Evolutionary conservation across 2,329 filamentous ascomycete species (phyloP).

Genomic region (Apiospora marii): DNA sequence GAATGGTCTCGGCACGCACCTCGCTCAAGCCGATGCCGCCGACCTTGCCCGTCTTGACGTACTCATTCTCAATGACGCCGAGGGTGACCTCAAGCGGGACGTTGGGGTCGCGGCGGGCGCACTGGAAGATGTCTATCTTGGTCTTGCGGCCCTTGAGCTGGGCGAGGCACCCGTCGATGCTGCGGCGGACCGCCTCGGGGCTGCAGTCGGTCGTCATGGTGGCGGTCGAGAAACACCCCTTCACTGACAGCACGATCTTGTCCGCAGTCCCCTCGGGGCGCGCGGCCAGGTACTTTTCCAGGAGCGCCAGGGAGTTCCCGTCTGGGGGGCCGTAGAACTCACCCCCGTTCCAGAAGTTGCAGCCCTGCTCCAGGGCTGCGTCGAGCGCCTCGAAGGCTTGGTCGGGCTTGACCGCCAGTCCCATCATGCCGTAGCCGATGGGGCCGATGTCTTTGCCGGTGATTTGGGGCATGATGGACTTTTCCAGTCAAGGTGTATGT

Average conservation of each 20-base stretch:
- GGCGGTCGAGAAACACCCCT: slow-evolving; percentile 6
- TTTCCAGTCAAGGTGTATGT: neutral
- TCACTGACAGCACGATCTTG: neutral
- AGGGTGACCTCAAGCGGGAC: slow-evolving; percentile 54
- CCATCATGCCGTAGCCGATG: slow-evolving; percentile 29
- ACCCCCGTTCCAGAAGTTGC: slow-evolving; percentile 23
- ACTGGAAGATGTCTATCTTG: slow-evolving; percentile 65
- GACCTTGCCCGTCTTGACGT: slow-evolving; percentile 60
- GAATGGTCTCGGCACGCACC: slow-evolving; percentile 47
- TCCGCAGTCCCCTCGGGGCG: neutral
- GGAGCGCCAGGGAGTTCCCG: slow-evolving; percentile 18
- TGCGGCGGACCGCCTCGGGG: slow-evolving; percentile 61
- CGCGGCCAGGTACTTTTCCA: slow-evolving; percentile 12
- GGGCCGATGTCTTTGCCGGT: slow-evolving; percentile 27
- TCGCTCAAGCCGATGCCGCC: slow-evolving; percentile 62
- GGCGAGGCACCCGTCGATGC: slow-evolving; percentile 63
- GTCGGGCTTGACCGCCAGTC: neutral
- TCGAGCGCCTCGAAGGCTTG: slow-evolving; percentile 14
- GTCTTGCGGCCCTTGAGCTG: slow-evolving; percentile 63
- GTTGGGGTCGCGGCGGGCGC: slow-evolving; percentile 62
- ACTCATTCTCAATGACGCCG: slow-evolving; percentile 53
- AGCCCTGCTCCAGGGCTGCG: neutral
- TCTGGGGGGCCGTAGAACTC: slow-evolving; percentile 21
- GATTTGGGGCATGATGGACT: slow-evolving; percentile 25
- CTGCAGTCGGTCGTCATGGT: slow-evolving; percentile 52